Evolutionary conservation across 108 stramenopile genomes (phyloP).

Genomic region (Cyclostephanos tholiformis): DNA sequence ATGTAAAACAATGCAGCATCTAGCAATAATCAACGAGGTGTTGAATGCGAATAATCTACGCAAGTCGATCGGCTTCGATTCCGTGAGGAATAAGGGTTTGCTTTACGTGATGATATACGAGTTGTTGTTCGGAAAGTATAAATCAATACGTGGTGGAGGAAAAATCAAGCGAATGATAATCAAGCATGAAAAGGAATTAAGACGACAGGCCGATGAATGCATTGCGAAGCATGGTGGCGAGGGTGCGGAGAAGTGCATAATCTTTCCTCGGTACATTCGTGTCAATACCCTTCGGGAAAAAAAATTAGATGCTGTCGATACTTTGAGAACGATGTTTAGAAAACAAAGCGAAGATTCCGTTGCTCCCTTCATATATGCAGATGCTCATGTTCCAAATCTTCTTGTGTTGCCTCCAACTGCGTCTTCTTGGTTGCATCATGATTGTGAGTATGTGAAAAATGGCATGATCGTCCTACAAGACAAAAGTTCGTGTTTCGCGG

Average conservation of each 20-base stretch:
- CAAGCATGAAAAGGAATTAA: conserved; percentile 58
- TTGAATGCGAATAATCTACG: conserved; percentile 37
- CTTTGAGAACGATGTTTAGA: conserved; percentile 28
- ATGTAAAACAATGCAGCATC: conserved; percentile 49
- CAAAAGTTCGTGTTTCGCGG: conserved; percentile 96
- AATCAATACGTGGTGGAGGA: conserved; percentile 83
- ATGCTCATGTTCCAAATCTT: conserved; percentile 84
- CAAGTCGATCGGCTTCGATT: conserved; percentile 44
- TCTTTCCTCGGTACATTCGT: conserved; percentile 84
- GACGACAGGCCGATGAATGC: conserved; percentile 30
- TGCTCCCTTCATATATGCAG: conserved; percentile 50
- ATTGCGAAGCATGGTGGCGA: conserved; percentile 3
- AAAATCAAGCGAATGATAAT: conserved; percentile 80
- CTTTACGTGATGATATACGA: conserved; percentile 85
- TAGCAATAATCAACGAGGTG: conserved; percentile 39
- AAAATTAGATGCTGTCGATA: conserved; percentile 44
- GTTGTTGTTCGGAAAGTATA: conserved; percentile 78
- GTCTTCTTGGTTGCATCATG: conserved; percentile 46
- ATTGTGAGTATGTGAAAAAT: conserved; percentile 66
- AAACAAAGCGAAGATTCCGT: conserved; percentile 7
- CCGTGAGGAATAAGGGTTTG: conserved; percentile 56
- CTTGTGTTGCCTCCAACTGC: conserved; percentile 71
- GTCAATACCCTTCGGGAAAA: conserved; percentile 74
- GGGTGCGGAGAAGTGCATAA: conserved; percentile 6
- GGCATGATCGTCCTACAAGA: conserved; percentile 89